phyloP scores from a whole-genome alignment of 805 yeast species.

The Kuraishia piskuri region DNA sequence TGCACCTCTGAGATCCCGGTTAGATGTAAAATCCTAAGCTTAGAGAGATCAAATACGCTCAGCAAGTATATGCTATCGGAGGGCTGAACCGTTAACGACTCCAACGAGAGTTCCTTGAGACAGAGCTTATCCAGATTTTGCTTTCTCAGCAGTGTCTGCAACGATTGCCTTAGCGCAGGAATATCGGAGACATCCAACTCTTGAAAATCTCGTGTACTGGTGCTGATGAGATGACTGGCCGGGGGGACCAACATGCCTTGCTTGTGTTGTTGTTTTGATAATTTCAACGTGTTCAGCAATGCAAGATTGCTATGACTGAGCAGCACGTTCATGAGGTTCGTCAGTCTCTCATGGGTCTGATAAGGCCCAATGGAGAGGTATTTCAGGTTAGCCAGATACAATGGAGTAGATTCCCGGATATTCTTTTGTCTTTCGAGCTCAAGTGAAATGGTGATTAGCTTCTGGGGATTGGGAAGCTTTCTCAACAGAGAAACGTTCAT shows the following conservation, averaged over 20 bases:
- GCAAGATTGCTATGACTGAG: neutral
- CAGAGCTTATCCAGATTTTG: neutral
- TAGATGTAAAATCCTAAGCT: neutral
- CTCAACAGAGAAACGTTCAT: neutral
- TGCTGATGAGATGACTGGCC: neutral
- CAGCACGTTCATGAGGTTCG: neutral
- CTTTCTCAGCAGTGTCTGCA: neutral
- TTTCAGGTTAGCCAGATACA: neutral
- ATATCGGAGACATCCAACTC: neutral
- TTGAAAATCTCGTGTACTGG: neutral
- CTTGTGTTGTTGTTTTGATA: neutral
- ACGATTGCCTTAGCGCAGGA: neutral
- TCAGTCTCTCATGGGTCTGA: neutral
- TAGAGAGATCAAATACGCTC: neutral
- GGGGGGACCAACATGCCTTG: neutral
- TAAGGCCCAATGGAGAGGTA: neutral
- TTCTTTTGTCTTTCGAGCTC: neutral
- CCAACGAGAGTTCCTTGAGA: neutral
- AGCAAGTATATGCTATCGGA: neutral
- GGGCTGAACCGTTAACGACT: neutral
- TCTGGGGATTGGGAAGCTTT: neutral
- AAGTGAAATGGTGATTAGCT: neutral
- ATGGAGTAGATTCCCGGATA: neutral
- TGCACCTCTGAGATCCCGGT: neutral
- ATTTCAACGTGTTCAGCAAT: neutral